Conservation (phyloP, 805 yeast species). For the Danielia reshetovae region DNA sequence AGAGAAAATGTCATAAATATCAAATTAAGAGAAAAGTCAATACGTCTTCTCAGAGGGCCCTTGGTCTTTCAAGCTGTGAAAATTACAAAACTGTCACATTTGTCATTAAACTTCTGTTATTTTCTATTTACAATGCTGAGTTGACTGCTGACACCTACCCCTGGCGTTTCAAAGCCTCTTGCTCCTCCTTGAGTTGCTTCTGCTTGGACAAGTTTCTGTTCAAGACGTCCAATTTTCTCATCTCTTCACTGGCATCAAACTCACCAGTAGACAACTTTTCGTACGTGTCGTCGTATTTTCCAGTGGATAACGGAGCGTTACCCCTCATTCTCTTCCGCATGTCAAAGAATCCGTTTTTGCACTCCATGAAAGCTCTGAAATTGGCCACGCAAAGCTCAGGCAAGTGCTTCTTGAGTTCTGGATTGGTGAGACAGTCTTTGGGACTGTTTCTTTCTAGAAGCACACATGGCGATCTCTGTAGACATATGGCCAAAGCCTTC, state of each 20-base stretch:
- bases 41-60: too few species aligned
- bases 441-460: conserved; percentile 87
- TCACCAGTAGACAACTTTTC: conserved; percentile 76
- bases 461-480: conserved; percentile 96
- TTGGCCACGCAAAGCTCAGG: conserved; percentile 89
- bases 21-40: too few species aligned
- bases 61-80: too few species aligned
- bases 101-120: too few species aligned
- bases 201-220: conserved; percentile 45
- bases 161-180: conserved; percentile 24
- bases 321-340: conserved; percentile 90
- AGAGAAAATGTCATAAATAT: too few species aligned
- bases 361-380: conserved; percentile 80
- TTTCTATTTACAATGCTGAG: conserved; percentile 3
- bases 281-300: conserved; percentile 85
- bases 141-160: too few species aligned
- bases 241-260: conserved; percentile 77
- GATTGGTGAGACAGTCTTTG: conserved; percentile 78
- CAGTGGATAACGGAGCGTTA: conserved; percentile 89
- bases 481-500: conserved; percentile 91
- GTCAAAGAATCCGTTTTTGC: conserved; percentile 87
- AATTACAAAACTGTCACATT: too few species aligned
- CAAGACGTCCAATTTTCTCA: conserved; percentile 62
- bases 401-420: conserved; percentile 66
- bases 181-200: conserved; percentile 24